phyloP scores from a whole-genome alignment of 306 rosid genomes.

The Lathyrus sativus region DNA sequence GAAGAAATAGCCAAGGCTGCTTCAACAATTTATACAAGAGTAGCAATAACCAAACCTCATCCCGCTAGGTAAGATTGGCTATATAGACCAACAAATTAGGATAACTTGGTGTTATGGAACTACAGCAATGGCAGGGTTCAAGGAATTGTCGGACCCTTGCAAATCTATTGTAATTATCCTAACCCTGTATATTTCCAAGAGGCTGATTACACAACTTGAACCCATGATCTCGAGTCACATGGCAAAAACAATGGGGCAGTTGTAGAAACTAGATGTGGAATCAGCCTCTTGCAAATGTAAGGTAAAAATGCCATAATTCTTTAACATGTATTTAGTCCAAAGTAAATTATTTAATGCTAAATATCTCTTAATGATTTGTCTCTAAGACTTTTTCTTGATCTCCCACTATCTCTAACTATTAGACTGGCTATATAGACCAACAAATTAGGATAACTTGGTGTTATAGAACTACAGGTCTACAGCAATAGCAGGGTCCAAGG shows the following conservation, averaged over 20 bases:
- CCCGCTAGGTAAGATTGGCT: slow-evolving; percentile 4
- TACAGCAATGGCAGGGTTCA: background rate
- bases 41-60: background rate
- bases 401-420: no score
- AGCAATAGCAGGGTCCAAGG: background rate
- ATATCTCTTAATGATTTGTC: background rate
- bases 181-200: background rate
- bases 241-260: background rate
- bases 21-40: background rate
- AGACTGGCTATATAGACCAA: background rate
- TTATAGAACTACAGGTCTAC: background rate
- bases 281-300: background rate
- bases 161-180: background rate
- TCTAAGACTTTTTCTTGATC: background rate
- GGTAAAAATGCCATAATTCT: background rate
- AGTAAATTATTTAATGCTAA: background rate
- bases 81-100: background rate
- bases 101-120: background rate
- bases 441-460: background rate
- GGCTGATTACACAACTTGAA: background rate
- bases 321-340: slow-evolving; percentile 3
- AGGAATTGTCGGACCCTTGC: background rate
- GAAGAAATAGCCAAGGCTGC: slow-evolving; percentile 18
- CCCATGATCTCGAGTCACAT: slow-evolving; percentile 1
- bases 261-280: background rate